phyloP scores from a whole-genome alignment of 306 rosid species.

The Cucurbita pepo region DNA sequence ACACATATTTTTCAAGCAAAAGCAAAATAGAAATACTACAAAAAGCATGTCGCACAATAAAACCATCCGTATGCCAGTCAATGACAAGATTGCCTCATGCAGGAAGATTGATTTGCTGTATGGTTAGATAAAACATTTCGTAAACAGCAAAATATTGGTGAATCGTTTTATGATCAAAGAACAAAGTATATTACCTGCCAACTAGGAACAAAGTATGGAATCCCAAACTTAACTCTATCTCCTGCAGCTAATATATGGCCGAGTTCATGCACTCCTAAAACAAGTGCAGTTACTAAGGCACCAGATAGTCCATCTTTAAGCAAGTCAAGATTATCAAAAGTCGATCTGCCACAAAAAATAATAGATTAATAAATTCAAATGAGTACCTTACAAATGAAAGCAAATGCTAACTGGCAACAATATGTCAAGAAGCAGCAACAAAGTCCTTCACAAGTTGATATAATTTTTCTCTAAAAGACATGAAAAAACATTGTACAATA shows the following conservation, averaged over 20 bases:
- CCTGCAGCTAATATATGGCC: slow-evolving; percentile 58
- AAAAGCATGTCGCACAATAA: background rate
- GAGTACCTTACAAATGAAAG: background rate
- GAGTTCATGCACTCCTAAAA: slow-evolving; percentile 73
- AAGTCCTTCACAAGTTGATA: background rate
- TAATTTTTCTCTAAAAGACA: background rate
- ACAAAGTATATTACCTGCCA: slow-evolving; percentile 64
- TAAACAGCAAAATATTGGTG: background rate
- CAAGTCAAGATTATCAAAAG: slow-evolving; percentile 74
- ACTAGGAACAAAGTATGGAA: slow-evolving; percentile 90
- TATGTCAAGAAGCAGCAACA: background rate
- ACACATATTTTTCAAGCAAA: background rate
- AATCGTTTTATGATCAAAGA: background rate
- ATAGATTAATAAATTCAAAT: slow-evolving; percentile 20
- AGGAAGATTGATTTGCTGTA: background rate
- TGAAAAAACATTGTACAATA: background rate
- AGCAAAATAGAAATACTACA: background rate
- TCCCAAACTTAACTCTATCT: slow-evolving; percentile 67
- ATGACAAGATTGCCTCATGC: background rate
- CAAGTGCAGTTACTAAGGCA: slow-evolving; percentile 63
- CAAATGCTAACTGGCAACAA: background rate
- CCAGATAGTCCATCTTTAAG: slow-evolving; percentile 87
- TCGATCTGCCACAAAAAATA: slow-evolving; percentile 50
- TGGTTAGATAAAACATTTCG: background rate
- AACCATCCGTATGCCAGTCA: too few relatives aligned